phyloP scores from a whole-genome alignment of 1,284 basidiomycete genomes.

The Leccinum pallidistipes region DNA sequence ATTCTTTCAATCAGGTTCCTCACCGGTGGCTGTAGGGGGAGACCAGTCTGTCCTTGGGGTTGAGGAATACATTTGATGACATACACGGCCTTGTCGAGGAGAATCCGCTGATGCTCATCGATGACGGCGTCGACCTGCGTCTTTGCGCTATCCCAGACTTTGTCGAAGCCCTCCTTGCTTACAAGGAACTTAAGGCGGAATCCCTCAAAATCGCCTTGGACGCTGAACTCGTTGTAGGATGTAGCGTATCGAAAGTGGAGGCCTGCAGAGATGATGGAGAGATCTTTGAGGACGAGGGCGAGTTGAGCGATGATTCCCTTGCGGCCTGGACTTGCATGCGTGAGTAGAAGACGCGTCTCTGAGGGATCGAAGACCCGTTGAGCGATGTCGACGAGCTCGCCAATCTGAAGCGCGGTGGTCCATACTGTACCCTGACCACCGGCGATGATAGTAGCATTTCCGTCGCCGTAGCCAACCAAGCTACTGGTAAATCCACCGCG shows the following conservation, averaged over 20 bases:
- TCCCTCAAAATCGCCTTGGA: slow-evolving; percentile 87
- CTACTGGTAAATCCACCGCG: no score
- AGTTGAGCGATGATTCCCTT: slow-evolving; percentile 94
- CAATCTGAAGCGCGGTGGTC: slow-evolving; percentile 97
- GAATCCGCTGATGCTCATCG: slow-evolving; percentile 86
- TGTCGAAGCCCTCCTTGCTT: slow-evolving; percentile 84
- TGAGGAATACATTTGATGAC: slow-evolving; percentile 83
- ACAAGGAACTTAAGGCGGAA: slow-evolving; percentile 81
- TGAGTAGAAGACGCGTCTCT: slow-evolving; percentile 92
- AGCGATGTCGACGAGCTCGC: slow-evolving; percentile 96
- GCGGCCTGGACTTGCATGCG: slow-evolving; percentile 90
- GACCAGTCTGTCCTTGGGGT: slow-evolving; percentile 55
- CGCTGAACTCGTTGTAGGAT: slow-evolving; percentile 96
- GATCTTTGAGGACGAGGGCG: slow-evolving; percentile 88
- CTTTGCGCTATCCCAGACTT: slow-evolving; percentile 94
- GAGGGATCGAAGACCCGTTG: slow-evolving; percentile 91
- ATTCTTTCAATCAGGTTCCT: slow-evolving; percentile 94
- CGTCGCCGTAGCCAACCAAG: slow-evolving; percentile 64
- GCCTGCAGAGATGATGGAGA: slow-evolving; percentile 92
- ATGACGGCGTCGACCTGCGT: slow-evolving; percentile 89
- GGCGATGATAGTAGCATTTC: slow-evolving; percentile 94
- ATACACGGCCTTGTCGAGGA: slow-evolving; percentile 88
- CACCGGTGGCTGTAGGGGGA: slow-evolving; percentile 54
- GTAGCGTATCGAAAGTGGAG: slow-evolving; percentile 97
- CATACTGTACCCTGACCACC: slow-evolving; percentile 99